Percentiles rank a stretch among this genome's conserved stretches.
Conservation (phyloP, 73 alveolate genomes). For the Tetrahymena borealis region DNA sequence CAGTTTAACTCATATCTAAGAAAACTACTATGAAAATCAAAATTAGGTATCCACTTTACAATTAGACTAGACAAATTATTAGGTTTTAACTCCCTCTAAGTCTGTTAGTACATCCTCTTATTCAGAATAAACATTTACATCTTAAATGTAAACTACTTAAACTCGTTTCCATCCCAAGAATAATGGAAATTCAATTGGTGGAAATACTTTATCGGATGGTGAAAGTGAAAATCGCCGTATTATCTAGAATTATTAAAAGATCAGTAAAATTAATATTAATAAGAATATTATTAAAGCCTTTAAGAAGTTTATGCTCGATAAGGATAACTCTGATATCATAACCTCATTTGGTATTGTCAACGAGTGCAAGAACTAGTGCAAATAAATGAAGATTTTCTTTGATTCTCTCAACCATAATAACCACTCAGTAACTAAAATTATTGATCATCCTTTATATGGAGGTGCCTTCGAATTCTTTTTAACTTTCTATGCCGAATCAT, state of each 20-base stretch:
- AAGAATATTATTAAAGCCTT: not conserved
- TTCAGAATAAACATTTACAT: too few species aligned
- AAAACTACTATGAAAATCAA: not conserved
- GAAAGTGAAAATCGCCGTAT: not conserved
- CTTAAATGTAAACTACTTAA: too few species aligned
- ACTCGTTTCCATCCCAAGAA: too few species aligned
- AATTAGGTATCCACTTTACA: not conserved
- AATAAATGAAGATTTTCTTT: not conserved
- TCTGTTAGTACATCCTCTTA: too few species aligned
- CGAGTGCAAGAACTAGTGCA: not conserved
- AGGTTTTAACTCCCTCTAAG: too few species aligned
- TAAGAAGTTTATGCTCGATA: not conserved
- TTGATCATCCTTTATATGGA: not conserved
- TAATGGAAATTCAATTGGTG: not conserved
- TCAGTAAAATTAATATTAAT: not conserved
- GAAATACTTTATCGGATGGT: not conserved
- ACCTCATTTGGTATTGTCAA: not conserved
- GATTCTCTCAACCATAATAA: not conserved
- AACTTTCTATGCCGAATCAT: not conserved
- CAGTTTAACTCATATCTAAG: not conserved
- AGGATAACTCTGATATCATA: not conserved
- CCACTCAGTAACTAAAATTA: not conserved
- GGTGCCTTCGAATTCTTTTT: not conserved
- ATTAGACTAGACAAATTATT: not conserved
- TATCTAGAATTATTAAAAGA: not conserved